Evolutionary conservation across 1,139 yeast species (phyloP).

Genomic region (Saccharomyces hybrid): DNA sequence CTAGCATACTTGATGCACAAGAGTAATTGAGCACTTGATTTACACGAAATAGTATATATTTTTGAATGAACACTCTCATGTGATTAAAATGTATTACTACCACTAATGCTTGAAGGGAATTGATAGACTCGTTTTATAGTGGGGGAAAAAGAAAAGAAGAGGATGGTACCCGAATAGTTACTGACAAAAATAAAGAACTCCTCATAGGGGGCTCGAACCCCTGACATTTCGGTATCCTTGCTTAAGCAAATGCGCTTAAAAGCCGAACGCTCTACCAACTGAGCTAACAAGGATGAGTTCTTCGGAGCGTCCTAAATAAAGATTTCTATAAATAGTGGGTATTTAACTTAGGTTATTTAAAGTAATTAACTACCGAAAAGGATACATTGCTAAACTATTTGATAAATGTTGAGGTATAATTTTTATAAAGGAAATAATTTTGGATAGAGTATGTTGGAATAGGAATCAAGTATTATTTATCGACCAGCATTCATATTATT

Average conservation of each 20-base stretch:
- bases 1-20: constrained; percentile 13
- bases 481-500: too few relatives aligned
- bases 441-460: too few relatives aligned
- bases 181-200: constrained; percentile 23
- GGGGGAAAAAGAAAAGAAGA: too few relatives aligned
- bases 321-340: too few relatives aligned
- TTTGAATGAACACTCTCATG: neutral
- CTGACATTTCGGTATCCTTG: constrained; percentile 34
- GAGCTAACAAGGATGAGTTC: constrained; percentile 34
- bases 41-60: neutral
- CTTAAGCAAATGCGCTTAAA: constrained; percentile 24
- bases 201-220: constrained; percentile 37
- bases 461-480: too few relatives aligned
- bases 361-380: too few relatives aligned
- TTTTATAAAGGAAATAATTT: too few relatives aligned
- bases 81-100: too few relatives aligned
- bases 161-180: too few relatives aligned
- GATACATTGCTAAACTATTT: too few relatives aligned
- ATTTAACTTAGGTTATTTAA: too few relatives aligned
- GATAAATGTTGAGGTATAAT: too few relatives aligned
- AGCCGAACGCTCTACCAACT: constrained; percentile 33
- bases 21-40: neutral
- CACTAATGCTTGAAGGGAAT: neutral
- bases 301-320: constrained; percentile 2
- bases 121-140: neutral